A percentile compares a stretch with the other conserved stretches of the same genome.
Evolutionary conservation across 177 flowering plant species (phyloP).

Genomic region (Telopea speciosissima): DNA sequence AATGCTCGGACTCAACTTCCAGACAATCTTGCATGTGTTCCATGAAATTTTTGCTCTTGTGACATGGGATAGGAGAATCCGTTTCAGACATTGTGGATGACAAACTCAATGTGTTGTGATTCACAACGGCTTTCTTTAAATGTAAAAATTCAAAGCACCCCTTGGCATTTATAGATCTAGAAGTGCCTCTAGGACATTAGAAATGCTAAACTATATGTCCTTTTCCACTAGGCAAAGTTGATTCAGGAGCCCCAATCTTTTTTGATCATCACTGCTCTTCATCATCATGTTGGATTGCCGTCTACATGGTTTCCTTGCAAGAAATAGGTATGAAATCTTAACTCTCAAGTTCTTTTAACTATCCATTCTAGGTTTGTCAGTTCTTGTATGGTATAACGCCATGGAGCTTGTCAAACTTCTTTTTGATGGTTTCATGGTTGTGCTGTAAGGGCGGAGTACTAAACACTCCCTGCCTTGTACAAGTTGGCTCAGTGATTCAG

Average conservation of each 20-base stretch:
- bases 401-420: constrained; percentile 1
- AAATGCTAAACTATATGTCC: constrained; percentile 8
- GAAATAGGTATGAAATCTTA: constrained; percentile 8
- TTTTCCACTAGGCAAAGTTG: constrained; percentile 14
- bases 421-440: constrained; percentile 7
- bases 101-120: not conserved
- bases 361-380: not conserved
- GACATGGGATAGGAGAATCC: not conserved
- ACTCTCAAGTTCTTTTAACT: not conserved
- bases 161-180: constrained; percentile 2
- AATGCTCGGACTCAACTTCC: constrained; percentile 2
- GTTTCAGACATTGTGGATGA: not conserved
- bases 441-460: not conserved
- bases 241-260: constrained; percentile 4
- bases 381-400: not conserved
- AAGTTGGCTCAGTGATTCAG: not conserved
- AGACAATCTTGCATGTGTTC: constrained; percentile 6
- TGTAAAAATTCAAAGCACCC: not conserved
- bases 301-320: not conserved
- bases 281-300: not conserved
- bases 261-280: constrained; percentile 1
- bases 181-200: constrained; percentile 5
- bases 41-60: not conserved
- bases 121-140: not conserved
- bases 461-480: not conserved